These are phyloP conservation scores for Pythium grandisporangium DNA, from an alignment of 352 stramenopile genomes.

Conservation along the genomic window DNA sequence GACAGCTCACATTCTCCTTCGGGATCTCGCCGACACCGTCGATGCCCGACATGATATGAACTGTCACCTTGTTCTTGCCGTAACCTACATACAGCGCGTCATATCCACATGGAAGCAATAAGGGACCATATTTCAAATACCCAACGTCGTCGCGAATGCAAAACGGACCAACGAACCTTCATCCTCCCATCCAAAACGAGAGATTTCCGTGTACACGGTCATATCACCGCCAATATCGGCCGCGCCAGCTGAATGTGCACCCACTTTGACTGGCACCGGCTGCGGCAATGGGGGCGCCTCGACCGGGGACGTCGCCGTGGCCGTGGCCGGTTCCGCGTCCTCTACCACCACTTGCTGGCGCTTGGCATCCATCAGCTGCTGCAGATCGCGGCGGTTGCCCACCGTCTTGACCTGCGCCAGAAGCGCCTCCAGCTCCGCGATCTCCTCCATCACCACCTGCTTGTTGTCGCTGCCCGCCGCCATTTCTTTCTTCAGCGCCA, in stretches of 20 bases:
- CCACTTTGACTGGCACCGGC: conserved; percentile 17
- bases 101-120: too few relatives aligned
- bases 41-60: conserved; percentile 78
- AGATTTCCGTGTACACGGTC: conserved; percentile 75
- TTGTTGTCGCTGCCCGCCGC: not conserved
- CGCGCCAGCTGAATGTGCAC: conserved; percentile 11
- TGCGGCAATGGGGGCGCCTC: conserved; percentile 6
- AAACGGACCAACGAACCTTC: too few relatives aligned
- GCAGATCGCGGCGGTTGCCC: conserved; percentile 57
- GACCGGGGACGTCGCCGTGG: conserved; percentile 15
- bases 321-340: conserved; percentile 1
- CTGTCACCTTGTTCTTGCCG: conserved; percentile 73
- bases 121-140: too few relatives aligned
- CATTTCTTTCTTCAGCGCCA: too few relatives aligned
- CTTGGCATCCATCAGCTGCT: conserved; percentile 49
- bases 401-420: conserved; percentile 35
- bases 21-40: conserved; percentile 69
- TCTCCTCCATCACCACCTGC: conserved; percentile 25
- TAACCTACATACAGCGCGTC: conserved; percentile 37
- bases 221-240: conserved; percentile 20
- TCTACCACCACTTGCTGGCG: conserved; percentile 28
- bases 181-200: conserved; percentile 81
- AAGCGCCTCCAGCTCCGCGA: conserved; percentile 59
- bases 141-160: too few relatives aligned
- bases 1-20: conserved; percentile 60